A percentile compares a stretch with the other conserved stretches of the same genome.
Conservation (phyloP, 768 basidiomycete genomes). For the Serendipita sp. region DNA sequence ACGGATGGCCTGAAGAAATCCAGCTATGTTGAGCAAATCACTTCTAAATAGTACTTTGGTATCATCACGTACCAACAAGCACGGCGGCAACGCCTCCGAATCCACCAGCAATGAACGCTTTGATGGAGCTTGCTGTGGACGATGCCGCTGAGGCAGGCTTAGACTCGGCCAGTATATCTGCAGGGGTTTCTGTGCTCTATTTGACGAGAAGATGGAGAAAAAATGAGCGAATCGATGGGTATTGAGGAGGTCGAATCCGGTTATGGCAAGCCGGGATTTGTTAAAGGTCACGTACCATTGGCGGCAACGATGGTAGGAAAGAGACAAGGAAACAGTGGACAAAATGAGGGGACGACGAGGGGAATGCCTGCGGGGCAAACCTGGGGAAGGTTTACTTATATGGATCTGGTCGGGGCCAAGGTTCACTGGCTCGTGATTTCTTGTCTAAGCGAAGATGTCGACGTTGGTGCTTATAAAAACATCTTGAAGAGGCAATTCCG, state of each 20-base stretch:
- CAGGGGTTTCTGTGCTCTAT: not conserved
- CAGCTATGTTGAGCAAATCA: not conserved
- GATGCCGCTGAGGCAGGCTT: not conserved
- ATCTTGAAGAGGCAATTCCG: too few relatives aligned
- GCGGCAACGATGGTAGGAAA: not conserved
- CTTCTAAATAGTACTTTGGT: not conserved
- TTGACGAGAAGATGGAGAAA: not conserved
- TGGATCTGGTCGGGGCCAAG: too few relatives aligned
- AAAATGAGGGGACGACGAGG: too few relatives aligned
- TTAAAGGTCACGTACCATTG: not conserved
- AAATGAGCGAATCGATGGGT: not conserved
- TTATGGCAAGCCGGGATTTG: not conserved
- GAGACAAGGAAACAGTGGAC: not conserved
- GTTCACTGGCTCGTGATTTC: too few relatives aligned
- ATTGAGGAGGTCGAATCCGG: not conserved
- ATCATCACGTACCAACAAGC: slow-evolving; percentile 55
- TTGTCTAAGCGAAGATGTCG: too few relatives aligned
- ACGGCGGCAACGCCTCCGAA: slow-evolving; percentile 80
- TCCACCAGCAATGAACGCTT: slow-evolving; percentile 87
- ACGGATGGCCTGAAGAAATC: slow-evolving; percentile 64
- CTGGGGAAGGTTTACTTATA: too few relatives aligned
- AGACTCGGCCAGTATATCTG: not conserved
- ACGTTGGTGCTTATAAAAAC: too few relatives aligned
- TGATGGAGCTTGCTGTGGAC: slow-evolving; percentile 31
- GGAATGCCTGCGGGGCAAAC: too few relatives aligned